phyloP scores from a whole-genome alignment of 192 early-diverging fungal genomes.

The Coemansia sp. region DNA sequence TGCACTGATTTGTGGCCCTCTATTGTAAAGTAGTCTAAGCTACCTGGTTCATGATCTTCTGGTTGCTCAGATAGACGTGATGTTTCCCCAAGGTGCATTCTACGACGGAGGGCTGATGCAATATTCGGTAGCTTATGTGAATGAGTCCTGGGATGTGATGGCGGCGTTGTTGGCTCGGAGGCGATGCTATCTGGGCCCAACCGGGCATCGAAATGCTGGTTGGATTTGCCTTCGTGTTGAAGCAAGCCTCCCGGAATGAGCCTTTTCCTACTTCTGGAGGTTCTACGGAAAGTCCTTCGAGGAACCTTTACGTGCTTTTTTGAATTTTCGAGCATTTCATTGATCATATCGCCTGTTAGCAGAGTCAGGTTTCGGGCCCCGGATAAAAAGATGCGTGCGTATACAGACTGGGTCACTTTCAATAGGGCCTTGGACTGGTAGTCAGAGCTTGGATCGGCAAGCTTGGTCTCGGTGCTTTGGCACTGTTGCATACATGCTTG shows the following conservation, averaged over 20 bases:
- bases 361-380: conserved; percentile 17
- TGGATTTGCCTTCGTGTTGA: neutral
- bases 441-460: conserved; percentile 1
- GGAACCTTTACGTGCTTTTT: conserved; percentile 10
- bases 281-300: conserved; percentile 13
- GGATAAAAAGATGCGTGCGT: conserved; percentile 18
- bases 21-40: neutral
- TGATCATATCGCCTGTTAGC: conserved; percentile 8
- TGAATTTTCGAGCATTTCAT: conserved; percentile 2
- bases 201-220: neutral
- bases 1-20: neutral
- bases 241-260: neutral
- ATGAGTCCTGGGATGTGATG: neutral
- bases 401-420: conserved; percentile 15
- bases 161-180: neutral
- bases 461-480: conserved; percentile 4
- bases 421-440: conserved; percentile 15
- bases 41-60: neutral
- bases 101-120: conserved; percentile 10
- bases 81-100: neutral
- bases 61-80: neutral
- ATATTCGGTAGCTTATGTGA: conserved; percentile 10
- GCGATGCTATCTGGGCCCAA: neutral
- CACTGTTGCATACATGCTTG: conserved; percentile 13
- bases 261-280: neutral